Evolutionary conservation across 176 grass and related monocot species (phyloP).

Genomic region (Oryza punctata): DNA sequence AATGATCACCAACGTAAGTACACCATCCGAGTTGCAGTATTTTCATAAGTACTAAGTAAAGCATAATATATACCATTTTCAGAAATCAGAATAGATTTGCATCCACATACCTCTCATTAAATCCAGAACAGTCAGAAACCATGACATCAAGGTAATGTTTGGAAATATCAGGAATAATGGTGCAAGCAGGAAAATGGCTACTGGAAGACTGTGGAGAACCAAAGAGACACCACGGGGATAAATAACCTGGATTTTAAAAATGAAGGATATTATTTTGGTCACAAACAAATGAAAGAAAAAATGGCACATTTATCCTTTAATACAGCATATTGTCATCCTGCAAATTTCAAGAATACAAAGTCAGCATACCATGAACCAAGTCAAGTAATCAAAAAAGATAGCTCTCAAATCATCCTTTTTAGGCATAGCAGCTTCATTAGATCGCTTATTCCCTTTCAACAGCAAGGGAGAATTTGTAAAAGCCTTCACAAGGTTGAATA

Average conservation of each 20-base stretch:
- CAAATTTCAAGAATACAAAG: slow-evolving; percentile 39
- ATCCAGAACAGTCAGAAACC: slow-evolving; percentile 53
- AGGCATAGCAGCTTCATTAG: slow-evolving; percentile 40
- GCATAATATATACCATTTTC: slow-evolving; percentile 16
- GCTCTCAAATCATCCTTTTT: slow-evolving; percentile 50
- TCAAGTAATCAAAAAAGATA: slow-evolving; percentile 95
- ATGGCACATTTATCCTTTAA: slow-evolving; percentile 27
- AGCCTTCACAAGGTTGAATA: slow-evolving; percentile 76
- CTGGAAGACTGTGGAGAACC: slow-evolving; percentile 77
- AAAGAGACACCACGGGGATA: slow-evolving; percentile 77
- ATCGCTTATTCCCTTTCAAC: slow-evolving; percentile 51
- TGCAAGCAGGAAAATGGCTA: slow-evolving; percentile 66
- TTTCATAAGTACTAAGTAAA: slow-evolving; percentile 13
- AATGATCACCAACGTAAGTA: background rate
- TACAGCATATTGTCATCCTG: slow-evolving; percentile 9
- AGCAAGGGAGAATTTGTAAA: slow-evolving; percentile 82
- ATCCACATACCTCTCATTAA: slow-evolving; percentile 68
- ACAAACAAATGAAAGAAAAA: slow-evolving; percentile 33
- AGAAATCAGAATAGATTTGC: slow-evolving; percentile 11
- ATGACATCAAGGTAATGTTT: slow-evolving; percentile 55
- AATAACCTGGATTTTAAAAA: slow-evolving; percentile 67
- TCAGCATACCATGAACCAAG: slow-evolving; percentile 89
- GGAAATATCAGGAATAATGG: slow-evolving; percentile 71
- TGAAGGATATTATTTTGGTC: slow-evolving; percentile 27
- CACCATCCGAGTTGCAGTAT: background rate